A percentile compares a stretch with the other conserved stretches of the same genome.
These are phyloP conservation scores for Huntiella bhutanensis DNA, from an alignment of 2,329 filamentous ascomycete species.

Conservation along the genomic window DNA sequence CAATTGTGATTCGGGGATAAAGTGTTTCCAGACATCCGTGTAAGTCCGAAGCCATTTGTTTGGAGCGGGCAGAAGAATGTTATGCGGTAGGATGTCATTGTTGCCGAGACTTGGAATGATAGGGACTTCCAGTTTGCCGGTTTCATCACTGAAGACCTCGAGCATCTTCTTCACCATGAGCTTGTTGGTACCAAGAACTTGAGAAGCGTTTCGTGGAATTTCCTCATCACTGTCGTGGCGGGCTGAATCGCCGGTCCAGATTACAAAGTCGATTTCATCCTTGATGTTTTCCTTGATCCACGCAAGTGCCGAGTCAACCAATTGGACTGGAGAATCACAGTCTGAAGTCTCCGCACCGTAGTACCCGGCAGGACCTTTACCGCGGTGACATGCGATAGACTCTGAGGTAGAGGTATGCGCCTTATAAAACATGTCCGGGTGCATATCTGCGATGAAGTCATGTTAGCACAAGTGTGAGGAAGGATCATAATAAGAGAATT, in stretches of 20 bases:
- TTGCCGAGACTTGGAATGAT: conserved; percentile 86
- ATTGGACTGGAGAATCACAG: conserved; percentile 65
- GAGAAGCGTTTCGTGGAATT: conserved; percentile 52
- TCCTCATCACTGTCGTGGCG: conserved; percentile 76
- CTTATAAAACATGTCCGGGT: conserved; percentile 79
- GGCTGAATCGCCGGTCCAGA: conserved; percentile 85
- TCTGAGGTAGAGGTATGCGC: conserved; percentile 51
- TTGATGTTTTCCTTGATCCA: conserved; percentile 69
- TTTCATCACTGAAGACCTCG: conserved; percentile 48
- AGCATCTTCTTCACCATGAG: conserved; percentile 58
- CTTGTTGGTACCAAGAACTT: conserved; percentile 64
- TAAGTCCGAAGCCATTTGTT: conserved; percentile 73
- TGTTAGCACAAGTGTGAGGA: conserved; percentile 6
- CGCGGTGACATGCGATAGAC: conserved; percentile 58
- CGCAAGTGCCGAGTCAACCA: conserved; percentile 74
- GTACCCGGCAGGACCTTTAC: conserved; percentile 54
- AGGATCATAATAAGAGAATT: conserved; percentile 16
- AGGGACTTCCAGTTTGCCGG: conserved; percentile 45
- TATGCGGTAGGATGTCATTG: conserved; percentile 94
- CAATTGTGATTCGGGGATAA: conserved; percentile 81
- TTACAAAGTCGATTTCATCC: conserved; percentile 68
- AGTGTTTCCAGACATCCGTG: conserved; percentile 58
- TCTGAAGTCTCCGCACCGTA: conserved; percentile 75
- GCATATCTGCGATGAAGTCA: conserved; percentile 46
- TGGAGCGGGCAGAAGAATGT: conserved; percentile 71